Evolutionary conservation across 2,329 filamentous ascomycete species (phyloP).

Genomic region (Eurotiales sp.): DNA sequence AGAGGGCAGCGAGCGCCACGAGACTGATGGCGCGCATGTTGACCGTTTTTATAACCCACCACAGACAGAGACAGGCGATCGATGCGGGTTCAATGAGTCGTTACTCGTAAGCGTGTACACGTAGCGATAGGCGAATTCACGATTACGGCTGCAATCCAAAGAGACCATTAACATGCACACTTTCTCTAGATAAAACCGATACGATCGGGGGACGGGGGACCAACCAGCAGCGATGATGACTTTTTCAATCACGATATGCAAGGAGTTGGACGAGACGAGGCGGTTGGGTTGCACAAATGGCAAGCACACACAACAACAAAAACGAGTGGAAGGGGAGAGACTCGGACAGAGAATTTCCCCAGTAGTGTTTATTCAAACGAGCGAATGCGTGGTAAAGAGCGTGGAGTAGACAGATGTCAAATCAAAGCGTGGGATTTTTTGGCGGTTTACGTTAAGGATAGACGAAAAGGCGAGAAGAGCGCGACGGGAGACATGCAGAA

Average conservation of each 20-base stretch:
- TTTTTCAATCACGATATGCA: conserved; percentile 6
- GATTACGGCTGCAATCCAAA: conserved; percentile 4
- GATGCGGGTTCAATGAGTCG: neutral
- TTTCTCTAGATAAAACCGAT: no score
- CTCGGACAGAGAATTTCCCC: conserved; percentile 1
- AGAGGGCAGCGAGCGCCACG: conserved; percentile 29
- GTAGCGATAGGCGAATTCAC: conserved; percentile 6
- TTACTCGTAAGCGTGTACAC: conserved; percentile 5
- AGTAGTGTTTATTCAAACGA: conserved; percentile 22
- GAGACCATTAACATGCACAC: no score
- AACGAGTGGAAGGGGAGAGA: conserved; percentile 25
- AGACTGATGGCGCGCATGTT: conserved; percentile 28
- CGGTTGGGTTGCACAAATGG: neutral
- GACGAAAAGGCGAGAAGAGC: conserved; percentile 11
- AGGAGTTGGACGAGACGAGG: neutral
- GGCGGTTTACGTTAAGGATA: conserved; percentile 17
- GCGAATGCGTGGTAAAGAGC: conserved; percentile 22
- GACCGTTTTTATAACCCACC: neutral
- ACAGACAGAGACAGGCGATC: neutral
- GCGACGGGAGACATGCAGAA: conserved; percentile 11
- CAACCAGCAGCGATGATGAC: neutral
- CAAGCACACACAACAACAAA: neutral
- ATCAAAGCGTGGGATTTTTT: conserved; percentile 1
- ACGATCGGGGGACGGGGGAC: neutral
- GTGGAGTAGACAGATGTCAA: conserved; percentile 1